Evolutionary conservation across 2,329 filamentous ascomycete genomes (phyloP), one percentile per base, ranked within the genome.

Genomic region (Cordyceps cicadae): DNA sequence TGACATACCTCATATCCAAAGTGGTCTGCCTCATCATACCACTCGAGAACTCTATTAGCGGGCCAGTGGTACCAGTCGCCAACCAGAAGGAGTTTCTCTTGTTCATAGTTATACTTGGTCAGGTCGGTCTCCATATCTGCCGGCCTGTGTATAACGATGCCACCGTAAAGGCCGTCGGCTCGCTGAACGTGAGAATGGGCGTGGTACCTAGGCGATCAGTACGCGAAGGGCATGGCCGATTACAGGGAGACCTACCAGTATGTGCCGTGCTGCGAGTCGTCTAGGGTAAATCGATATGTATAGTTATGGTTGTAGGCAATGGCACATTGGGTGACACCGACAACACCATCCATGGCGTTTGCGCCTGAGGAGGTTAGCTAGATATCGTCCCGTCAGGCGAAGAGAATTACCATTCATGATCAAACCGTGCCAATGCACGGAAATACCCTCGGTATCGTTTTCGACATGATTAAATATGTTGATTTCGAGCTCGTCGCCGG

Each of bases 371-470:
- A 9, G 5, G 21, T 56, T 57, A 51, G 52, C 46, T 12, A n/a
- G 26, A 24, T 11, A 12, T 32, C 11, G 53, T 8, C 3, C n/a
- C 1, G 41, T 24, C 7, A 5, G n/a, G 12, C 32, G 29, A 29
- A 12, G 29, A 14, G 4, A 51, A 8, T 3, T 58, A 41, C 82
- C 81, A 64, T 81, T 81, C 71, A 88, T 85, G 66, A 82, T 83
- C 63, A 89, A 76, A 19, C 87, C 87, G 67, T 90, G 87, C 74
- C 86, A 90, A 67, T 90, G 87, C 15, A 89, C 75, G 52, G 80
- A 79, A 2, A 86, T 84, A 15, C 63, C 63, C 0, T 62, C 60
- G 59, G 69, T 73, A 53, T 64, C 64, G 43, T 71, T 67, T 15
- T 64, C 34, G 66, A 77, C 70, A 9, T 64, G 64, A 66, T 79